Evolutionary conservation across 352 stramenopile genomes (phyloP), one percentile per base, ranked within the genome.

Genomic region (Plasmopara viticola): DNA sequence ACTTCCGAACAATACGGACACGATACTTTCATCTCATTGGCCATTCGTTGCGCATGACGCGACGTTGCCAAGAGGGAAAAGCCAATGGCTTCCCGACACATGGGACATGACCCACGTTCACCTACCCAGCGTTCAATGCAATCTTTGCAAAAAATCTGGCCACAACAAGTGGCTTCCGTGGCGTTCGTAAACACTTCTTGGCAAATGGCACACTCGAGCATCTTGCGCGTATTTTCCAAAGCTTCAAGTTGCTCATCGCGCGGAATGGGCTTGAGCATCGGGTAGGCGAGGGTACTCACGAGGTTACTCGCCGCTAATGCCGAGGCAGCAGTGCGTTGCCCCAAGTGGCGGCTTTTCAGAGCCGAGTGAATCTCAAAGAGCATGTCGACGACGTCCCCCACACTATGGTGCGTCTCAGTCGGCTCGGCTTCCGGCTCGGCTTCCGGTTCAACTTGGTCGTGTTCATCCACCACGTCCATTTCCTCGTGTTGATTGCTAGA

Each of bases 181-280:
- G 82, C 82, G 6, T 60, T 55, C 0, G 73, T 84, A 44, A 92
- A 92, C 7, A 90, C 74, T 33, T 92, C 82, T 53, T 92, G 82
- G 58, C 82, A 92, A 47, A 92, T 89, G 15, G 82, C 79, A 48
- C 82, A 92, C 58, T 92, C 79, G 12, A 92, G 79, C 82, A 92
- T 92, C 66, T 88, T 88, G 46, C 77, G 66, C 13, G 75, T 89
- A 64, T 92, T 89, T 38, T 92, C 77, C 2, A 90, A 64, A 15
- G 77, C 68, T 44, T 92, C 79, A 14, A 88, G 57, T 62, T 90
- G 75, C 50, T 89, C 82, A 44, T 92, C 82, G 18, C 82, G 74
- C 3, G 79, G 78, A 25, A 90, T 78, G 0, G 76, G 72, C 33
- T 74, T 68, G 0, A 62, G 54, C 2, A 61, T 46, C 0, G 82